Conservation (phyloP, 2,329 filamentous ascomycete genomes). For the Epichloe brachyelytri region DNA sequence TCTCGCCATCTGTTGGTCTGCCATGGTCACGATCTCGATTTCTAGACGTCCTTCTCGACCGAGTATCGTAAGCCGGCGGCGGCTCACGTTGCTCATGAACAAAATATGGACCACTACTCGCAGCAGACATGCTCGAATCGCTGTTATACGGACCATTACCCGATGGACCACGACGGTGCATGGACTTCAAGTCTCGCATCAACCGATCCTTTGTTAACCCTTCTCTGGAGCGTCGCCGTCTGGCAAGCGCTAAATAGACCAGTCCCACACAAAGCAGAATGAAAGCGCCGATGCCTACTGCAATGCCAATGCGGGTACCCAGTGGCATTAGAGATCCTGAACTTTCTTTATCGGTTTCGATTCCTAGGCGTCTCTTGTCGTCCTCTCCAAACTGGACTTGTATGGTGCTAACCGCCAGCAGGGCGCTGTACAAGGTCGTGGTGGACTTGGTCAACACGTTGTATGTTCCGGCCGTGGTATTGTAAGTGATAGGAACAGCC, state of each 20-base stretch:
- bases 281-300: constrained; percentile 19
- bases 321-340: constrained; percentile 13
- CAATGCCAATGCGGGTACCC: constrained; percentile 22
- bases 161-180: constrained; percentile 1
- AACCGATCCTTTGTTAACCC: constrained; percentile 7
- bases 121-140: constrained; percentile 1
- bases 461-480: constrained; percentile 22
- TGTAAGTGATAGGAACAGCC: constrained; percentile 24
- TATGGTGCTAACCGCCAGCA: constrained; percentile 24
- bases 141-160: neutral
- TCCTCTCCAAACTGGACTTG: constrained; percentile 24
- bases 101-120: neutral
- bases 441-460: constrained; percentile 21
- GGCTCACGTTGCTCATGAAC: constrained; percentile 11
- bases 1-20: constrained; percentile 17
- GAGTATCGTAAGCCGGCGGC: constrained; percentile 20
- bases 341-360: constrained; percentile 17
- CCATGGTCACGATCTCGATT: constrained; percentile 12
- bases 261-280: constrained; percentile 17
- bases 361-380: constrained; percentile 22
- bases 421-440: constrained; percentile 24
- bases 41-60: constrained; percentile 11
- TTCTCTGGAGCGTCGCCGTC: constrained; percentile 11
- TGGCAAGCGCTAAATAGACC: constrained; percentile 14
- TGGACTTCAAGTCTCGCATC: constrained; percentile 5